A percentile compares a stretch with the other conserved stretches of the same genome.
These are phyloP conservation scores for Ascocoryne sarcoides DNA, from an alignment of 2,329 filamentous ascomycete species.

Conservation along the genomic window DNA sequence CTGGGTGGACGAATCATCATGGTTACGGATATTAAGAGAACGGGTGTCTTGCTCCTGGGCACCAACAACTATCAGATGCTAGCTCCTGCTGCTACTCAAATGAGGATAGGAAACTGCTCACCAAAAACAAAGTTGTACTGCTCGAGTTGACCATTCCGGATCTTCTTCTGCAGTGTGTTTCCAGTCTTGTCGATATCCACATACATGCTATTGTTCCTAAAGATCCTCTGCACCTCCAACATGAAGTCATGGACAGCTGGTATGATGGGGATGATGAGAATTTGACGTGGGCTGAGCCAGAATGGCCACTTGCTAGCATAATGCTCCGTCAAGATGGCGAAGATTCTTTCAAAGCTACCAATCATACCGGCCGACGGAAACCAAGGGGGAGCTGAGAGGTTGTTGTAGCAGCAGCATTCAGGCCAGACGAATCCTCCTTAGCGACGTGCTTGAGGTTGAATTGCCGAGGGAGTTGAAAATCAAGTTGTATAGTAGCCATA, in stretches of 20 bases:
- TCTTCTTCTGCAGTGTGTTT: slow-evolving; percentile 86
- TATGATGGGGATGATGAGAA: slow-evolving; percentile 71
- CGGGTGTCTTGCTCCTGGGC: slow-evolving; percentile 51
- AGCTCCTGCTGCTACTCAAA: too few species aligned
- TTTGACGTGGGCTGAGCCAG: slow-evolving; percentile 78
- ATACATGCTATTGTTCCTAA: slow-evolving; percentile 60
- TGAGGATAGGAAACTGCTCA: slow-evolving; percentile 32
- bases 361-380: slow-evolving; percentile 72
- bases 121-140: slow-evolving; percentile 81
- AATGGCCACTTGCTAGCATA: slow-evolving; percentile 85
- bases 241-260: slow-evolving; percentile 65
- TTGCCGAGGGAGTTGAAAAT: slow-evolving; percentile 77
- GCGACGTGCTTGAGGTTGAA: slow-evolving; percentile 77
- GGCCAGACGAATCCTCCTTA: slow-evolving; percentile 35
- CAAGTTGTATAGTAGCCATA: slow-evolving; percentile 91
- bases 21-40: slow-evolving; percentile 55
- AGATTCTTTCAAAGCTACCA: slow-evolving; percentile 59
- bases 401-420: too few species aligned
- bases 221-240: slow-evolving; percentile 59
- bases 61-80: slow-evolving; percentile 46
- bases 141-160: slow-evolving; percentile 68
- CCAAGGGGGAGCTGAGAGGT: slow-evolving; percentile 46
- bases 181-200: slow-evolving; percentile 63
- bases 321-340: slow-evolving; percentile 74
- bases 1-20: slow-evolving; percentile 54